Evolutionary conservation across 257 asterid genomes (phyloP), one percentile per base, ranked within the genome.

Genomic region (Nicotiana paniculata): DNA sequence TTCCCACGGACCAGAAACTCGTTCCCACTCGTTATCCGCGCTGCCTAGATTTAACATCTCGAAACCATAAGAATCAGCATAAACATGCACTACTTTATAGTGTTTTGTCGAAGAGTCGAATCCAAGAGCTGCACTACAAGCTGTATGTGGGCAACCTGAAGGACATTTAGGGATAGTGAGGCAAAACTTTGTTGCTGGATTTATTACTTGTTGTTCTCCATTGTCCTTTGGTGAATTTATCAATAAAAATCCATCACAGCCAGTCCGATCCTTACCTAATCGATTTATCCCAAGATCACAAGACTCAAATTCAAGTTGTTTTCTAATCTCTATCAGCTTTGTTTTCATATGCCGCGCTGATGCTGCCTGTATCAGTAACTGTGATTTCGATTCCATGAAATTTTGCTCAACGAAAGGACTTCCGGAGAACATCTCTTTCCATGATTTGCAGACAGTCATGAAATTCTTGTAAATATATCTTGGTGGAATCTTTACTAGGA

Each of bases 171-270:
- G 87, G 46, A 85, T 43, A 35, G 77, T 66, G 33, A 78, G 17
- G 15, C 67, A 53, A 21, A 55, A 43, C 67, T 1, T 59, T 26
- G 83, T 84, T 7, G 69, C n/a, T n/a, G 62, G 70, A 69, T 77
- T 85, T 78, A 63, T 28, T 9, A 77, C 79, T 82, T 81, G 87
- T 76, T 77, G 70, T 37, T 10, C 21, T 4, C 66, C 65, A 37
- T 21, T 1, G 3, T 54, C 1, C 18, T 26, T 32, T 53, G 67
- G 76, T 77, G 35, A 28, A 78, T 70, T 46, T 28, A 82, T 69
- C 51, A 85, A 83, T 54, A 81, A 32, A 64, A 85, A 82, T 37
- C 85, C 87, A 10, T 82, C 75, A 17, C 83, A 85, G 54, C 85
- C 77, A 64, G 83, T 58, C 43, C 82, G 64, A 53, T 33, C 17